These are phyloP conservation scores for Trypanosomatidae sp. DNA, from an alignment of 208 protist species.

Conservation along the genomic window DNA sequence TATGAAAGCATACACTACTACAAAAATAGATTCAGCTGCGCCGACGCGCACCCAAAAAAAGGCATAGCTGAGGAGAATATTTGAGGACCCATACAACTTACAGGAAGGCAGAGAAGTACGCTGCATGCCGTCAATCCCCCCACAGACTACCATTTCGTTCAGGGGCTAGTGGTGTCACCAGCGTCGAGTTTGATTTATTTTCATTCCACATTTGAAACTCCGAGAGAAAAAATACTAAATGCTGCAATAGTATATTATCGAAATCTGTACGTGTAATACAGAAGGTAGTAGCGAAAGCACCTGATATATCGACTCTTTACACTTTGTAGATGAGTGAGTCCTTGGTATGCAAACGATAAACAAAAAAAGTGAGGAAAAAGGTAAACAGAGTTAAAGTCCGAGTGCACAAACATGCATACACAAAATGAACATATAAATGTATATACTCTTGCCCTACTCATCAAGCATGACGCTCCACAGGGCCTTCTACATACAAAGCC, in stretches of 20 bases:
- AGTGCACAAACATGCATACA: background rate
- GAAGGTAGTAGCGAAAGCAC: background rate
- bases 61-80: constrained; percentile 20
- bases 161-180: too few species aligned
- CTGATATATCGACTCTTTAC: background rate
- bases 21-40: constrained; percentile 9
- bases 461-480: background rate
- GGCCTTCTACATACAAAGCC: background rate
- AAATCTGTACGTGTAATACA: background rate
- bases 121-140: too few species aligned
- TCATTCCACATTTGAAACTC: background rate
- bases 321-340: background rate
- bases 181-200: background rate
- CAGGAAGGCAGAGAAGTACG: background rate
- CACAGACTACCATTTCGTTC: background rate
- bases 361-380: background rate
- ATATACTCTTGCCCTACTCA: background rate
- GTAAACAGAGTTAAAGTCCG: background rate
- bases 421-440: background rate
- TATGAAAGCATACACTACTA: constrained; percentile 9
- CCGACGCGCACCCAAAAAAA: constrained; percentile 10
- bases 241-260: background rate
- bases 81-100: background rate
- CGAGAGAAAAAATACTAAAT: background rate
- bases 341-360: background rate